Percentiles rank a stretch among this genome's conserved stretches.
Conservation (phyloP, 192 early-diverging fungal species). For the Rhizoclosmatium globosum region DNA sequence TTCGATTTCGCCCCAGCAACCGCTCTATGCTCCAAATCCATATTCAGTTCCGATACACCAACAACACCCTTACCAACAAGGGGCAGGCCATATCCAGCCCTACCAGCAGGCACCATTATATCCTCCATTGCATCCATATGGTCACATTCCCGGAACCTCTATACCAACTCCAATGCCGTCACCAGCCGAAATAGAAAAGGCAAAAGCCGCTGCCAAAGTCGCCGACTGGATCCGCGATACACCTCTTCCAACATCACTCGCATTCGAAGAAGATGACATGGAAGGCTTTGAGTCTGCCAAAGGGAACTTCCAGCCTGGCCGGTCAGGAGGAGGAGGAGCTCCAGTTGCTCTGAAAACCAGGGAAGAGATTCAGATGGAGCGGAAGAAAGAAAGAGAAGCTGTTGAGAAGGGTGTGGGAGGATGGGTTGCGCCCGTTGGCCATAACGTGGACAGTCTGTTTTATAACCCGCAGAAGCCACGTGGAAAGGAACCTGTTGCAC, state of each 20-base stretch:
- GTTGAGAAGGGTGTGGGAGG: neutral
- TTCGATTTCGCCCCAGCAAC: too few species aligned
- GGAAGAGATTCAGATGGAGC: neutral
- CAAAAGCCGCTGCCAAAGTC: neutral
- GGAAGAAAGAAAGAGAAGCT: neutral
- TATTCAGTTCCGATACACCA: too few species aligned
- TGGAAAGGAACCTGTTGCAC: neutral
- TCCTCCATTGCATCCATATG: too few species aligned
- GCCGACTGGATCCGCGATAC: conserved; percentile 16
- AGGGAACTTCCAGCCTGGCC: neutral
- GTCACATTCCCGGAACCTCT: too few species aligned
- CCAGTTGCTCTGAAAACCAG: neutral
- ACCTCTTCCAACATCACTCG: conserved; percentile 21
- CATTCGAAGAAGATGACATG: neutral
- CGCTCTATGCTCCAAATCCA: too few species aligned
- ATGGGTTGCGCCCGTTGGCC: conserved; percentile 28
- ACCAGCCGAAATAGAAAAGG: too few species aligned
- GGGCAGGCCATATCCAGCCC: neutral
- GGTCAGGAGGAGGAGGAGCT: neutral
- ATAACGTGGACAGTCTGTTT: conserved; percentile 3
- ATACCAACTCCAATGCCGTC: too few species aligned
- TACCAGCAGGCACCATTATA: neutral
- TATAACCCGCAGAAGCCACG: conserved; percentile 4
- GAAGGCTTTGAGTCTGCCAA: neutral
- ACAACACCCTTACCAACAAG: too few species aligned